Conservation (phyloP, 805 yeast species). For the Ogataea henricii region DNA sequence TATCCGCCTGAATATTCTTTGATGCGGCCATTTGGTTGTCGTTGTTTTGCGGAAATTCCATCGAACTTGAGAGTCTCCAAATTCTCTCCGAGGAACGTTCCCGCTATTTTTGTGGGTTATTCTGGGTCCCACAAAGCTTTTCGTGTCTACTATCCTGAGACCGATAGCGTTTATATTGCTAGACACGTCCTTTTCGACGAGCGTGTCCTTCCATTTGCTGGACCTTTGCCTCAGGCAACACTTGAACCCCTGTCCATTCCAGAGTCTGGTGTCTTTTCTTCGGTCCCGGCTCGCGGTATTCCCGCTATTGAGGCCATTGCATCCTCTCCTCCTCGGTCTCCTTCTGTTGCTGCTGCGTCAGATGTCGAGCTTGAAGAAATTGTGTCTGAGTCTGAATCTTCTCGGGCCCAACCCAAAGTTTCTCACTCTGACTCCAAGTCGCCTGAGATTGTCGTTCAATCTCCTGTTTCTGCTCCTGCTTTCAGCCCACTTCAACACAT, state of each 20-base stretch:
- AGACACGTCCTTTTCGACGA: slow-evolving; percentile 3
- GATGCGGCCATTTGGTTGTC: background rate
- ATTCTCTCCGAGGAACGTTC: background rate
- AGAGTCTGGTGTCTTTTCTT: background rate
- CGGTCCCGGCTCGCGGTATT: background rate
- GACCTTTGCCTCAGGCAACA: background rate
- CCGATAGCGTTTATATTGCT: slow-evolving; percentile 1
- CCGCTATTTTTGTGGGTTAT: background rate
- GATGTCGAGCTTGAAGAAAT: too few relatives aligned
- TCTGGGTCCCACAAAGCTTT: background rate
- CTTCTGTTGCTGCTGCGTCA: background rate
- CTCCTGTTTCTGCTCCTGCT: too few relatives aligned
- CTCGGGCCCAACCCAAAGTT: too few relatives aligned
- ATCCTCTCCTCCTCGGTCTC: background rate
- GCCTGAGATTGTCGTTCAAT: too few relatives aligned
- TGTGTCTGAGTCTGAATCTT: too few relatives aligned
- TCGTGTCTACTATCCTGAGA: slow-evolving; percentile 4
- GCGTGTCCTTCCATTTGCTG: background rate
- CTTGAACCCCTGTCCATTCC: background rate
- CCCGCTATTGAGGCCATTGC: background rate
- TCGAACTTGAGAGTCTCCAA: background rate
- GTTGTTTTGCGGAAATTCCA: background rate
- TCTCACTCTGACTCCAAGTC: too few relatives aligned
- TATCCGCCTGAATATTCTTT: background rate
- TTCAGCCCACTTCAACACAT: too few relatives aligned